Percentiles rank a stretch among this genome's conserved stretches.
These are phyloP conservation scores for Rhodofomes roseus DNA, from an alignment of 1,284 basidiomycete species.

Conservation along the genomic window DNA sequence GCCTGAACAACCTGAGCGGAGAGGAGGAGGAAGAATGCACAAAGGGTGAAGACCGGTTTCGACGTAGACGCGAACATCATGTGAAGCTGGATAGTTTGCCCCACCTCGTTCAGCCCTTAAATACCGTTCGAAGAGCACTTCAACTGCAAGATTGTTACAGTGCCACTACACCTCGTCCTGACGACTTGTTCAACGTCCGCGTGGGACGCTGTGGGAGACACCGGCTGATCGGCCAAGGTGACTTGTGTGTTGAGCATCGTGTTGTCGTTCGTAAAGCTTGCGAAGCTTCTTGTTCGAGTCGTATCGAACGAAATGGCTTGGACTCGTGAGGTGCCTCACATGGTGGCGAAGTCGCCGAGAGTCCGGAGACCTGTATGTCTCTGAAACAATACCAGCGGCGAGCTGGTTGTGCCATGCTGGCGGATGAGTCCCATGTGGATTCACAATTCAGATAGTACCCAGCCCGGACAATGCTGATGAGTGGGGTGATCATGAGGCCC, in stretches of 20 bases:
- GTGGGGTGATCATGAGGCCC: too few relatives aligned
- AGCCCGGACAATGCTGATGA: too few relatives aligned
- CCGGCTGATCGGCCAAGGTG: background rate
- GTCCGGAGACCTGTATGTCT: too few relatives aligned
- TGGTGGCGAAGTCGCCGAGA: too few relatives aligned
- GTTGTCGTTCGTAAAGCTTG: background rate
- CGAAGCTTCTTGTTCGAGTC: too few relatives aligned
- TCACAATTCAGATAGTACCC: too few relatives aligned
- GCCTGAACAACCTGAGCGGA: constrained; percentile 2
- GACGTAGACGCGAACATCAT: background rate
- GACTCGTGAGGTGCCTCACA: too few relatives aligned
- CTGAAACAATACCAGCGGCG: too few relatives aligned
- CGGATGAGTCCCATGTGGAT: too few relatives aligned
- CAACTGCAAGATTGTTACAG: background rate
- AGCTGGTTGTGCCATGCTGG: too few relatives aligned
- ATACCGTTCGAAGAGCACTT: background rate
- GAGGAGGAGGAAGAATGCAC: background rate
- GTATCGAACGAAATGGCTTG: too few relatives aligned
- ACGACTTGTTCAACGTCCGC: background rate
- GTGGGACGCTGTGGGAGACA: background rate
- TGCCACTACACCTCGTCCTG: background rate
- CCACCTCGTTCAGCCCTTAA: background rate
- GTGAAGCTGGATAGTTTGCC: background rate
- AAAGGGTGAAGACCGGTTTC: background rate
- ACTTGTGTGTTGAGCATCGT: background rate